Conservation (phyloP, 139 green algal genomes). For the Pedinophyceae sp. region DNA sequence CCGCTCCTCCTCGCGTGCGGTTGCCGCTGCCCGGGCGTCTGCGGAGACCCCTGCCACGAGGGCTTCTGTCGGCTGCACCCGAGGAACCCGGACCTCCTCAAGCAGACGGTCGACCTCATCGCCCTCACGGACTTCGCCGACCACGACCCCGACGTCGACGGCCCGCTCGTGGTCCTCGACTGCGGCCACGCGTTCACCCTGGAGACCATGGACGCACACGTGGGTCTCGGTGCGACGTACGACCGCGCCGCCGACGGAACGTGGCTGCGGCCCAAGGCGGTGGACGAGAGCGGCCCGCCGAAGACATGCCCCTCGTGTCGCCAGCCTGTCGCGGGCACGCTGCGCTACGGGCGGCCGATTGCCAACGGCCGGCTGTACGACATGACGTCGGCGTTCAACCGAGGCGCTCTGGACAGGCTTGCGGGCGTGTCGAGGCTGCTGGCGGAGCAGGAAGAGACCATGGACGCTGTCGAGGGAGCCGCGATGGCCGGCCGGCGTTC, state of each 20-base stretch:
- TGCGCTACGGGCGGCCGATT: background rate
- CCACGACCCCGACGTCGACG: slow-evolving; percentile 19
- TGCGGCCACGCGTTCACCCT: slow-evolving; percentile 31
- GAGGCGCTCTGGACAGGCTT: too few species aligned
- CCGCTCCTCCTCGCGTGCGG: slow-evolving; percentile 24
- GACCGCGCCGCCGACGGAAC: background rate
- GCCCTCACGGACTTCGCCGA: slow-evolving; percentile 1
- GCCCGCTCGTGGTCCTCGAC: slow-evolving; percentile 33
- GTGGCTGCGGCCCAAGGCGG: too few species aligned
- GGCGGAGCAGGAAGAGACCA: too few species aligned
- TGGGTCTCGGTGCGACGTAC: background rate
- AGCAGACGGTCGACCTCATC: background rate
- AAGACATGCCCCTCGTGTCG: background rate
- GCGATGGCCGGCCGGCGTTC: too few species aligned
- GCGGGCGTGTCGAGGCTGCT: too few species aligned
- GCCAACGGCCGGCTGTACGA: background rate
- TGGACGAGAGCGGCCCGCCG: too few species aligned
- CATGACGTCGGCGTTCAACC: background rate
- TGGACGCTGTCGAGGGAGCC: too few species aligned
- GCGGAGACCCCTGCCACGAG: slow-evolving; percentile 21
- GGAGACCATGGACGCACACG: slow-evolving; percentile 3
- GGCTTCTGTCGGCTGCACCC: too few species aligned
- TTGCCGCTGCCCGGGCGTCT: slow-evolving; percentile 32
- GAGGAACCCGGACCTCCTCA: background rate
- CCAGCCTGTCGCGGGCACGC: background rate